Base-by-base conservation (phyloP, 345 rosid genomes). In the Nephelium lappaceum region DNA sequence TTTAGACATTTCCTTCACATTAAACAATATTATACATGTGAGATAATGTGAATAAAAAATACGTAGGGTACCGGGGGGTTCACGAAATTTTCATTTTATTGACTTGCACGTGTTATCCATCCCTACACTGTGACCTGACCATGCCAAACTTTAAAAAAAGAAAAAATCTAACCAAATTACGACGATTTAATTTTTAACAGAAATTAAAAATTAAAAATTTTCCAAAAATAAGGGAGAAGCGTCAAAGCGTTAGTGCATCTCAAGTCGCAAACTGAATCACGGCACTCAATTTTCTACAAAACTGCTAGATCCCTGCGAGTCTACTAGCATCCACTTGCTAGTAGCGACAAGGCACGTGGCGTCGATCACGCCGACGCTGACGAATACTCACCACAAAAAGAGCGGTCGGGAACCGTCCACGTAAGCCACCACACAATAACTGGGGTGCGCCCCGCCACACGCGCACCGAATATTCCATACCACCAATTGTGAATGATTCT, bases 381-480 rank as follows among this genome's bases (percentile, higher is more conserved):
- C 55, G 27, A 36, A 66, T 6, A 55, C 76, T 6, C 23, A 38
- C 36, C 64, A 18, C 18, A 8, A 3, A 3, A 62, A 23, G 31
- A 65, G 47, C 81, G 81, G 83, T 5, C 3, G 0, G 0, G 0
- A 42, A 8, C 1, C 3, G 43, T 74, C 78, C 84, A 85, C 75
- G 81, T 78, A 25, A 36, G 19, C 3, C 16, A 8, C 3, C 62
- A 6, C 80, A 64, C 49, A 63, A 41, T 19, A 19, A 3, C n/a
- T 64, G 0, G n/a, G 31, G 38, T 79, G 43, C 21, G 42, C 74
- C 23, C 71, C 14, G 27, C 72, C 19, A 11, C 77, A 80, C 45
- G 47, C 16, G 18, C 36, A 12, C 42, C 79, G 87, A 82, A 86
- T 82, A 82, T 86, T 82, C 89, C 70, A 66, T 19, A 11, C 80